Conservation (phyloP, 1,284 basidiomycete species). For the Salmacisia buchloeana region DNA sequence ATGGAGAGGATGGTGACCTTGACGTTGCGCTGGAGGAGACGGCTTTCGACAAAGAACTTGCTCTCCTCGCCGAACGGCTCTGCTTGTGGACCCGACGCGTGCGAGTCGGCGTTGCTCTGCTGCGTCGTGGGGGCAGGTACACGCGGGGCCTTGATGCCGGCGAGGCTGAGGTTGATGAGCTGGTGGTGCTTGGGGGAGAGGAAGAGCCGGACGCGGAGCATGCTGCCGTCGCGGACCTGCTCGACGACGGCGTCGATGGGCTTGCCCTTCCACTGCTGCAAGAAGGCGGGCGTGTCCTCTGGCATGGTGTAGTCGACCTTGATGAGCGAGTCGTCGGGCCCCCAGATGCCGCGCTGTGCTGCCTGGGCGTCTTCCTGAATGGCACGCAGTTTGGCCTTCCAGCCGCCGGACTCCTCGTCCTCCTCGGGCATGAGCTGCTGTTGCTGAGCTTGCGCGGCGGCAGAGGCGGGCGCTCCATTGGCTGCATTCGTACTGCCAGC, state of each 20-base stretch:
- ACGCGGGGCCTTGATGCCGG: conserved; percentile 40
- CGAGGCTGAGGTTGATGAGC: conserved; percentile 61
- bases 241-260: conserved; percentile 83
- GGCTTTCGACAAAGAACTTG: conserved; percentile 87
- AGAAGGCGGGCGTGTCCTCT: conserved; percentile 75
- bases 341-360: conserved; percentile 75
- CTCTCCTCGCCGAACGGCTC: conserved; percentile 60
- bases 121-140: conserved; percentile 29
- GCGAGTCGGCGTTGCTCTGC: conserved; percentile 6
- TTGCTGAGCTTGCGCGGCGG: not conserved
- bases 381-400: conserved; percentile 61
- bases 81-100: not conserved
- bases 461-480: not conserved
- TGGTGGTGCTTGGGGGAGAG: conserved; percentile 84
- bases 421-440: conserved; percentile 24
- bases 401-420: conserved; percentile 63
- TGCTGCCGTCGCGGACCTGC: conserved; percentile 86
- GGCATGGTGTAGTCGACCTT: conserved; percentile 71
- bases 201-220: conserved; percentile 77
- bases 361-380: conserved; percentile 72
- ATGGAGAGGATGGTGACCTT: conserved; percentile 81
- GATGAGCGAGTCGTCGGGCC: conserved; percentile 61
- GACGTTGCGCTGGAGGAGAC: conserved; percentile 81
- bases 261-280: conserved; percentile 84
- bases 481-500: not conserved